These are phyloP conservation scores for Crithidia bombi DNA, from an alignment of 208 protist species.

Conservation along the genomic window DNA sequence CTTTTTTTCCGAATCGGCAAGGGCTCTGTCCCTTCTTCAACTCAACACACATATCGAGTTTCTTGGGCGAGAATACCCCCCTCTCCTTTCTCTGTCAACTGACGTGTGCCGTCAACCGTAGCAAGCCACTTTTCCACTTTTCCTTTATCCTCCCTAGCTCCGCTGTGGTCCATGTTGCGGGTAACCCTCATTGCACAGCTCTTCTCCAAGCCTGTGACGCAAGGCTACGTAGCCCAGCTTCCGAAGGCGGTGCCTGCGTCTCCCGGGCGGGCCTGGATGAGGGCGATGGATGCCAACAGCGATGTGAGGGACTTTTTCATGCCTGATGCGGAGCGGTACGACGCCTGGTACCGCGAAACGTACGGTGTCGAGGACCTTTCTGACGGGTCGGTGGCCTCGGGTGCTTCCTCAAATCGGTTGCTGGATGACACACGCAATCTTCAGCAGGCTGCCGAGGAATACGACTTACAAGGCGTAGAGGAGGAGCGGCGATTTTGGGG, in stretches of 20 bases:
- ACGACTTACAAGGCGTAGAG: slow-evolving; percentile 55
- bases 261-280: slow-evolving; percentile 50
- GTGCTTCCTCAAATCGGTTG: slow-evolving; percentile 57
- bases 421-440: slow-evolving; percentile 63
- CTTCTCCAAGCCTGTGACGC: slow-evolving; percentile 79
- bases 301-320: slow-evolving; percentile 69
- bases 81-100: no score
- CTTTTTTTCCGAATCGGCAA: no score
- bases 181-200: slow-evolving; percentile 36
- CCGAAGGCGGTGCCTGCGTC: slow-evolving; percentile 37
- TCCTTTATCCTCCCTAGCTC: not conserved
- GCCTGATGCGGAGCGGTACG: slow-evolving; percentile 65
- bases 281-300: slow-evolving; percentile 60
- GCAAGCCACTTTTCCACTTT: not conserved
- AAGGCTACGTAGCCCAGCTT: slow-evolving; percentile 75
- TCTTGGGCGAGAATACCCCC: no score
- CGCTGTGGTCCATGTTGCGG: slow-evolving; percentile 29
- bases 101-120: no score
- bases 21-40: no score
- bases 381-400: slow-evolving; percentile 69
- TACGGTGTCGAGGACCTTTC: slow-evolving; percentile 72
- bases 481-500: slow-evolving; percentile 68
- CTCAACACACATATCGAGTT: no score
- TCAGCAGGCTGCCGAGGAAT: slow-evolving; percentile 37
- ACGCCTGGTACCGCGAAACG: slow-evolving; percentile 79